phyloP scores from a whole-genome alignment of 106 monocot species.

The Narthecium ossifragum region DNA sequence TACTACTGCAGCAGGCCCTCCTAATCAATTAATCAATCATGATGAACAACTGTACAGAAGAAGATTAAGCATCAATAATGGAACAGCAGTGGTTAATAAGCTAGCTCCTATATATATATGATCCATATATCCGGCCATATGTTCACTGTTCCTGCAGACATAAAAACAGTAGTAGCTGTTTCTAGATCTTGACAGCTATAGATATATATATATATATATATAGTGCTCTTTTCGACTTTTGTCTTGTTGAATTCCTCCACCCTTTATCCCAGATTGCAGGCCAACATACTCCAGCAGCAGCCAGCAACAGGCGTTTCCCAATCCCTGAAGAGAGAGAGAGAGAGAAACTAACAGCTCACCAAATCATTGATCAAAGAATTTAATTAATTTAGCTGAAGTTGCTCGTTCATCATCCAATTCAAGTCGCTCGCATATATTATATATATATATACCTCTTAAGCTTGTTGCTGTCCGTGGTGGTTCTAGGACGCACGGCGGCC shows the following conservation, averaged over 20 bases:
- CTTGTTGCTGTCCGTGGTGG: too few relatives aligned
- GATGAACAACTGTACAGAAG: too few relatives aligned
- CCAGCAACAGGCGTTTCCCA: not conserved
- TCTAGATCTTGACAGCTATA: too few relatives aligned
- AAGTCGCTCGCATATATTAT: not conserved
- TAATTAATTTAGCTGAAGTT: not conserved
- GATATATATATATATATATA: not conserved
- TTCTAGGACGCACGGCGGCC: too few relatives aligned
- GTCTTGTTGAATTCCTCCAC: slow-evolving; percentile 10
- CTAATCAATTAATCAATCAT: too few relatives aligned
- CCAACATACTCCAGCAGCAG: slow-evolving; percentile 14
- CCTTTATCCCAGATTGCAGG: slow-evolving; percentile 16
- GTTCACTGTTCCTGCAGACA: too few relatives aligned
- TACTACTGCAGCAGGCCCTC: too few relatives aligned
- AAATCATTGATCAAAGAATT: not conserved
- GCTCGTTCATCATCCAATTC: not conserved
- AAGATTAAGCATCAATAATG: too few relatives aligned
- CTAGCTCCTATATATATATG: too few relatives aligned
- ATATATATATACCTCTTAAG: not conserved
- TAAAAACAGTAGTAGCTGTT: too few relatives aligned
- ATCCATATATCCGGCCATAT: too few relatives aligned
- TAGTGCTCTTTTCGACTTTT: not conserved
- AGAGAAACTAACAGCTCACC: not conserved
- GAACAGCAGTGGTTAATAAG: too few relatives aligned
- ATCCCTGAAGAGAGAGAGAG: slow-evolving; percentile 1